Evolutionary conservation across 2,329 filamentous ascomycete genomes (phyloP).

Genomic region (Colletotrichum sp.): DNA sequence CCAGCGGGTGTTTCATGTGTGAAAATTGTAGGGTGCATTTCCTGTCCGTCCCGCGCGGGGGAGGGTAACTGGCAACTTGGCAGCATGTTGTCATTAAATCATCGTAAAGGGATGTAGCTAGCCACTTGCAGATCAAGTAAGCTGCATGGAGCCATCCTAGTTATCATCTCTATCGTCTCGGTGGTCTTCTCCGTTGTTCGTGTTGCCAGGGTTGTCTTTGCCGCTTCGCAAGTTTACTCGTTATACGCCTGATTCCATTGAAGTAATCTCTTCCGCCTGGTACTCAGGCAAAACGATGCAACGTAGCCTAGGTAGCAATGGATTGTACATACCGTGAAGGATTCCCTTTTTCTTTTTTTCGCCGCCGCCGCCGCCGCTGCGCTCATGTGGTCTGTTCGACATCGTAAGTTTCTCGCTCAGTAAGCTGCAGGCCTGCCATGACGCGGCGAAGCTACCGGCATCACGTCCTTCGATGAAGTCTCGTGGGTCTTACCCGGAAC

Average conservation of each 20-base stretch:
- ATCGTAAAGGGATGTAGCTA: not conserved
- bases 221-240: not conserved
- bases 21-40: not conserved
- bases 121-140: not conserved
- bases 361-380: not conserved
- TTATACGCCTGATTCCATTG: too few relatives aligned
- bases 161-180: not conserved
- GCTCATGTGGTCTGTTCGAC: not conserved
- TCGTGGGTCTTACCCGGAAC: accelerated
- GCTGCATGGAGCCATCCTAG: not conserved
- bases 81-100: not conserved
- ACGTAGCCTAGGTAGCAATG: not conserved
- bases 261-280: too few relatives aligned
- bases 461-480: not conserved
- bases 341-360: not conserved
- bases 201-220: not conserved
- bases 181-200: not conserved
- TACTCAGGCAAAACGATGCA: too few relatives aligned
- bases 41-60: not conserved
- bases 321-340: not conserved
- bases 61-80: not conserved
- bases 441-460: not conserved
- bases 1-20: not conserved
- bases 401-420: not conserved
- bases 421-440: not conserved